Conservation (phyloP, 2,329 filamentous ascomycete species). For the Calonectria ilicicola region DNA sequence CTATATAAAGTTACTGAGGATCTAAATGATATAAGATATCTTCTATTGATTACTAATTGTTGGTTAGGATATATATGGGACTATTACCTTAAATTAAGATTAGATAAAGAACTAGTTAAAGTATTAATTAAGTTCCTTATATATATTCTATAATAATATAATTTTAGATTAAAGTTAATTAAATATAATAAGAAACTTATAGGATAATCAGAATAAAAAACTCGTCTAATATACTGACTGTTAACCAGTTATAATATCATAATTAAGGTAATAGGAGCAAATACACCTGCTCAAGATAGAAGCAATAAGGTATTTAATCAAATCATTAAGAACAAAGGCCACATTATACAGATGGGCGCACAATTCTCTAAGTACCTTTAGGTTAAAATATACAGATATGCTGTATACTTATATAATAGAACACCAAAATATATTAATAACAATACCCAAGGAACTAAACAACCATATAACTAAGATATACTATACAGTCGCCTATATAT, state of each 20-base stretch:
- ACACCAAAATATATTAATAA: not conserved
- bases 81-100: not conserved
- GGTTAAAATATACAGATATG: not conserved
- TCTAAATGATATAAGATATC: not conserved
- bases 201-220: not conserved
- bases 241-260: not conserved
- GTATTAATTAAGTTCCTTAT: not conserved
- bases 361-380: not conserved
- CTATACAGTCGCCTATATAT: not conserved
- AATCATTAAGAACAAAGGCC: not conserved
- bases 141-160: not conserved
- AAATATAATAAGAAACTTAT: not conserved
- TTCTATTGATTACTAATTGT: not conserved
- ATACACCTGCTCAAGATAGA: not conserved
- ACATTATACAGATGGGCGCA: not conserved
- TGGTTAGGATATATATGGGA: not conserved
- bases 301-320: not conserved
- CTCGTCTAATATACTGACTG: not conserved
- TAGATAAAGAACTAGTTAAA: not conserved
- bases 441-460: too few species aligned
- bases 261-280: not conserved
- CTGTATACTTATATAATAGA: not conserved
- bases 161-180: not conserved
- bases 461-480: not conserved
- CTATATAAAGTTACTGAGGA: not conserved